Base-by-base conservation (phyloP, 129 eudicot genomes). In the Mikania micrantha region DNA sequence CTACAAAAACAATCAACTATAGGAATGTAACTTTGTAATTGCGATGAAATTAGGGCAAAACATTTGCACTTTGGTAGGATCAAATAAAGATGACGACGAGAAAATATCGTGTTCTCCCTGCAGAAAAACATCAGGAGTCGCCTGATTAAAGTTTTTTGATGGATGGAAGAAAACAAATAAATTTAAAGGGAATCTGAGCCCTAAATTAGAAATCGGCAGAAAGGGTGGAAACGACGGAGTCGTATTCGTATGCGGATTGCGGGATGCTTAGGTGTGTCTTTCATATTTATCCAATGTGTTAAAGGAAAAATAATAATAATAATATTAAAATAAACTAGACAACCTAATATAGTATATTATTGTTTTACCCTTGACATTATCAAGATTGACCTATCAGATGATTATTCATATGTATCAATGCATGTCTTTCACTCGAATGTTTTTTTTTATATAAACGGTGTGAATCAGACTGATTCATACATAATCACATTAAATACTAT, bases 111-210 rank as follows among this genome's bases (percentile, higher is more conserved):
- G 77, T 20, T 86, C 82, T 32, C 73, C 76, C 64, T 69, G 85
- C 77, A 85, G 69, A 48, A 44, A 68, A 22, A 87, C 81, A 32
- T 77, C 86, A 7, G 86, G 81, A 11, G 87, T 72, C 32, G 92
- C 97, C 97, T 90, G 87, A 69, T 80, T 82, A 73, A 38, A 60
- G 17, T 22, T 41, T 15, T 48, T 34, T 40, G 67, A 74, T 65
- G 10, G 28, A 39, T 66, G 59, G 12, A 16, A 60, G 59, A 3
- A 29, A 48, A 41, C 29, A 4, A 31, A 50, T 61, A 36, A 4
- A 21, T 42, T 45, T 49, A 62, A 29, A 0, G 25, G 54, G 58
- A 58, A 40, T 71, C 19, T 28, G 75, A 71, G 59, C 75, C 75
- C 75, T 42, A 57, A 69, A 29, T 22, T 54, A 70, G 42, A 57